Base-by-base conservation (phyloP, 2,329 filamentous ascomycete genomes). In the Herpotrichia juniperi region DNA sequence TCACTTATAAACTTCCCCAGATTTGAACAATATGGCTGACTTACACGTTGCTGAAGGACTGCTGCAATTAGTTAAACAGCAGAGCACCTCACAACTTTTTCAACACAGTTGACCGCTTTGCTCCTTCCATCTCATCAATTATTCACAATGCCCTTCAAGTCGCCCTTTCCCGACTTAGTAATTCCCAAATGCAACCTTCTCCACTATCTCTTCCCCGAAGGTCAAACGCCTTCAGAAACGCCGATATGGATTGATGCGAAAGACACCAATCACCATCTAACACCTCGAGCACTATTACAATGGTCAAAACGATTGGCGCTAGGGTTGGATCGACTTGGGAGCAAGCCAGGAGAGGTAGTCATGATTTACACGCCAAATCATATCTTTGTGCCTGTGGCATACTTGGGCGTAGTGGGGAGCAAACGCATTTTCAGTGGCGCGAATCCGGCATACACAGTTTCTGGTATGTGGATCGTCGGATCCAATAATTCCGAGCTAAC, bases 341-440 rank as follows among this genome's bases (percentile, higher is more conserved):
- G 81, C 28, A 68, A 75, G 51, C 68, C 63, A 16, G 79, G 79
- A 2, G 80, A 83, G 26, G 78, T 79, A 1, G 77, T 82, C 25
- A 75, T 83, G 76, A 78, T 82, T 8, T 78, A 78, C 55, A 79
- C 80, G 0, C 79, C 80, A 4, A 83, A 83, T 61, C 79, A 83
- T 47, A 76, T 83, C 22, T 81, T 78, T 55, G 77, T 83, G 2
- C 81, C 81, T 0, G 76, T 78, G 1, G 77, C 79, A 10, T 83
- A 81, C 58, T 67, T 83, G 17, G 80, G 79, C 3, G 77, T 80
- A 35, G 77, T 81, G 1, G 81, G 80, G 0, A 78, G 78, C 2
- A 79, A 78, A 26, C 78, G 76, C 48, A 72, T 80, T 31, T 84
- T 84, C 62, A 82, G 78, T 46, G 82, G 80, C 17, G 79, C 77